Evolutionary conservation across 2,329 filamentous ascomycete species (phyloP).

Genomic region (Talaromyces marneffei): DNA sequence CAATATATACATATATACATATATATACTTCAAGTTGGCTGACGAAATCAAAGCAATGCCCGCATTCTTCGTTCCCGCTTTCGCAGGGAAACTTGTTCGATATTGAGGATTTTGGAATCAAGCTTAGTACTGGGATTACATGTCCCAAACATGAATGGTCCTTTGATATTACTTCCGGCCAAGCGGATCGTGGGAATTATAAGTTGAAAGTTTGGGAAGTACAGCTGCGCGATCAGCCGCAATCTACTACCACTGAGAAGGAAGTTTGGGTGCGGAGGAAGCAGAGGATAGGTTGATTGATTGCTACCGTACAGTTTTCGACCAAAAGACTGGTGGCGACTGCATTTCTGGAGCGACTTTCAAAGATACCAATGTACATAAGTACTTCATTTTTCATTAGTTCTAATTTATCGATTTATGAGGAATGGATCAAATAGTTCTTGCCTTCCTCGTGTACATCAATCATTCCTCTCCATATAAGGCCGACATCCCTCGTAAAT

Average conservation of each 20-base stretch:
- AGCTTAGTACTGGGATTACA: slow-evolving; percentile 48
- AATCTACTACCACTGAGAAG: slow-evolving; percentile 18
- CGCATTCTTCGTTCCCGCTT: slow-evolving; percentile 61
- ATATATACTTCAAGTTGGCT: slow-evolving; percentile 3
- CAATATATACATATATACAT: no score
- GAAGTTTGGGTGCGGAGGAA: slow-evolving; percentile 30
- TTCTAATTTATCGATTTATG: neutral
- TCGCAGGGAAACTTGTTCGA: slow-evolving; percentile 60
- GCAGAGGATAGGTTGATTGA: slow-evolving; percentile 5
- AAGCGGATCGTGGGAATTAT: slow-evolving; percentile 58
- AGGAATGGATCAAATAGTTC: neutral
- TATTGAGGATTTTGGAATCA: slow-evolving; percentile 63
- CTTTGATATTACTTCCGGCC: slow-evolving; percentile 61
- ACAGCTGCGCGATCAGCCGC: slow-evolving; percentile 41
- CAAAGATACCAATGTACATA: neutral
- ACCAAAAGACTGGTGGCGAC: neutral
- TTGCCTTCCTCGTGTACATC: neutral
- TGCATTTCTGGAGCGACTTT: neutral
- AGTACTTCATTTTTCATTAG: neutral
- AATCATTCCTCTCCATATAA: slow-evolving; percentile 7
- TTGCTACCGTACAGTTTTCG: no score
- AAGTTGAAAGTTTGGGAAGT: slow-evolving; percentile 60
- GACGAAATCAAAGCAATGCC: slow-evolving; percentile 52
- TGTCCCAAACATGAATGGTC: slow-evolving; percentile 68
- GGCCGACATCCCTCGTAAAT: slow-evolving; percentile 9